A percentile compares a stretch with the other conserved stretches of the same genome.
These are phyloP conservation scores for Schwanniomyces occidentalis DNA, from an alignment of 805 yeast genomes.

Conservation along the genomic window DNA sequence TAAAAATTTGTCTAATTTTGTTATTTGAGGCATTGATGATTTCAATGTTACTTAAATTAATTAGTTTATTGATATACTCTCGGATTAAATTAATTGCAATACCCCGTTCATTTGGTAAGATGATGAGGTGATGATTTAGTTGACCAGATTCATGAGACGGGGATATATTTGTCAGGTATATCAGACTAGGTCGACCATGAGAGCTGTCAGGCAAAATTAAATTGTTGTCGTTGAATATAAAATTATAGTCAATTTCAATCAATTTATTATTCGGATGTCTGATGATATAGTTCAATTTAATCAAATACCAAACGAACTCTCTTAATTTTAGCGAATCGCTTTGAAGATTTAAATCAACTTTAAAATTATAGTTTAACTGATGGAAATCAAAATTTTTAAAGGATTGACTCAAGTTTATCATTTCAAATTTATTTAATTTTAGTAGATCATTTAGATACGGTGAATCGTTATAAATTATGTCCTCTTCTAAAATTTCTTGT, in stretches of 20 bases:
- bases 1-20: conserved; percentile 16
- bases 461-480: conserved; percentile 2
- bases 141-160: too few species aligned
- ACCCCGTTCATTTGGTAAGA: conserved; percentile 21
- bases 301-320: conserved; percentile 29
- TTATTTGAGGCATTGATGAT: conserved; percentile 8
- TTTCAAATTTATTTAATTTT: conserved; percentile 24
- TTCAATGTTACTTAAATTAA: conserved; percentile 10
- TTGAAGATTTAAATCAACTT: conserved; percentile 5
- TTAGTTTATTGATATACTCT: conserved; percentile 19
- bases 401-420: conserved; percentile 16
- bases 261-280: conserved; percentile 9
- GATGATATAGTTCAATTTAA: conserved; percentile 21
- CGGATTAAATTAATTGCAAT: conserved; percentile 20
- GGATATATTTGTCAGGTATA: too few species aligned
- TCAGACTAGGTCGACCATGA: too few species aligned
- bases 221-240: conserved; percentile 8
- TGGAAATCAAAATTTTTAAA: conserved; percentile 23
- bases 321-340: conserved; percentile 30
- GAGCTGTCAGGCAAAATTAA: too few species aligned
- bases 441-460: conserved; percentile 1
- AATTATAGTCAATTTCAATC: conserved; percentile 14
- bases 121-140: too few species aligned
- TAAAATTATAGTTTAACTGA: conserved; percentile 12
- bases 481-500: too few species aligned